A percentile compares a stretch with the other conserved stretches of the same genome.
phyloP scores from a whole-genome alignment of 2,329 filamentous ascomycete species.

The Cryphonectria naterciae region DNA sequence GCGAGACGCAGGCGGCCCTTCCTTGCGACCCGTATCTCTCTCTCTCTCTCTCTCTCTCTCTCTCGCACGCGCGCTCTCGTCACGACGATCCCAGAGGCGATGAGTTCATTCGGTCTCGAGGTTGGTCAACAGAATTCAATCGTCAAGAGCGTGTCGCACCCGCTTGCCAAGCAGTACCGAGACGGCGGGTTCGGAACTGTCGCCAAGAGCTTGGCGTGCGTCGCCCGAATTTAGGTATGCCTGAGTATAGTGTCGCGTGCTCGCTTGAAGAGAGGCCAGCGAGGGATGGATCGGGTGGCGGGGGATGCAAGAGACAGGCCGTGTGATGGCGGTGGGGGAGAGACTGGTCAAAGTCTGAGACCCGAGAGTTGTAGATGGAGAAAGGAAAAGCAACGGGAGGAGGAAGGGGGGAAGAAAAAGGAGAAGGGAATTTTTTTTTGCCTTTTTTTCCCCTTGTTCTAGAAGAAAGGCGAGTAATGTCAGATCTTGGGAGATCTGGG shows the following conservation, averaged over 20 bases:
- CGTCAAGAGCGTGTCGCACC: not conserved
- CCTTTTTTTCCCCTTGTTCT: not conserved
- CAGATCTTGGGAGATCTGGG: not conserved
- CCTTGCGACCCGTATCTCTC: constrained; percentile 10
- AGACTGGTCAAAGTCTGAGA: not conserved
- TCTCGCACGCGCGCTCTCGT: not conserved
- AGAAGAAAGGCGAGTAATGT: constrained; percentile 1
- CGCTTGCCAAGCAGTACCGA: not conserved
- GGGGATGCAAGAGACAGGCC: not conserved
- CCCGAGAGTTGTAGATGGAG: not conserved
- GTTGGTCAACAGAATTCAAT: not conserved
- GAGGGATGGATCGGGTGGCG: not conserved
- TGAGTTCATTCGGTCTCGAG: not conserved
- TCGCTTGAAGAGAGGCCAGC: not conserved
- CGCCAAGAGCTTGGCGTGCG: constrained; percentile 13
- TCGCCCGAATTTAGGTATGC: not conserved
- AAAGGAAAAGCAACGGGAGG: too few relatives aligned
- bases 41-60: not conserved
- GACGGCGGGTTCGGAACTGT: constrained; percentile 3
- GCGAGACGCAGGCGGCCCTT: not conserved
- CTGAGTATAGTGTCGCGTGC: constrained; percentile 2
- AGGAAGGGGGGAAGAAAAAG: not conserved
- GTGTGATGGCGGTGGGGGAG: not conserved
- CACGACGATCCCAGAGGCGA: not conserved
- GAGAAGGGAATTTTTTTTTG: not conserved